Base-by-base conservation (phyloP, 306 rosid genomes). In the Citrullus amarus region DNA sequence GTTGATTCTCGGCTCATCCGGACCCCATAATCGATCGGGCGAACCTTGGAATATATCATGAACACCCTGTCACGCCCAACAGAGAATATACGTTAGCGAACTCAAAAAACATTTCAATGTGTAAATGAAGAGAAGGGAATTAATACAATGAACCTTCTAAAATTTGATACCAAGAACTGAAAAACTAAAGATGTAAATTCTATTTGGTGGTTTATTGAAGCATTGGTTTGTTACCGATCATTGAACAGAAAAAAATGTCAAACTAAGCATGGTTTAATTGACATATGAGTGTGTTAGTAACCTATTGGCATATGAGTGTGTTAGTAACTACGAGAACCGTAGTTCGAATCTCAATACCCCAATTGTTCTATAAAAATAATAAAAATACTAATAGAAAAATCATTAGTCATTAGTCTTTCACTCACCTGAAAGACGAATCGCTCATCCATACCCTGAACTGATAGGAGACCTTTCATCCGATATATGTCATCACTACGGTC, bases 21-120 rank as follows among this genome's bases (percentile, higher is more conserved):
- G 20, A 9, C 92, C 90, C 98, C 98, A 95, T 92, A 87, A 72
- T 81, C 98, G 91, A 78, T 95, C 98, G 0, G 98, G 98, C 10
- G 97, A 90, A 61, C 98, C 98, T 92, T 92, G 97, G 86, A 95
- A 95, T 81, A 95, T 92, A 86, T 95, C 98, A 77, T 95, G 98
- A 78, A 92, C 98, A 63, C 97, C 98, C 98, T 95, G 90, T 80
- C 75, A 74, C 81, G 78, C 57, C 79, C 71, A 82, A 79, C 46
- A 9, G 22, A 50, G n/a, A 3, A 17, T n/a, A 38, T n/a, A 36
- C 4, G 56, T 54, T 6, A 76, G 14, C 10, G 28, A 54, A 55
- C 62, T 46, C 41, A n/a, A 30, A 53, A 73, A 46, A 16, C 18
- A 43, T 66, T 18, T 13, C 16, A 14, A 66, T n/a, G 0, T 30